Base-by-base conservation (phyloP, 2,329 filamentous ascomycete genomes). In the Cyphellophora europaea region DNA sequence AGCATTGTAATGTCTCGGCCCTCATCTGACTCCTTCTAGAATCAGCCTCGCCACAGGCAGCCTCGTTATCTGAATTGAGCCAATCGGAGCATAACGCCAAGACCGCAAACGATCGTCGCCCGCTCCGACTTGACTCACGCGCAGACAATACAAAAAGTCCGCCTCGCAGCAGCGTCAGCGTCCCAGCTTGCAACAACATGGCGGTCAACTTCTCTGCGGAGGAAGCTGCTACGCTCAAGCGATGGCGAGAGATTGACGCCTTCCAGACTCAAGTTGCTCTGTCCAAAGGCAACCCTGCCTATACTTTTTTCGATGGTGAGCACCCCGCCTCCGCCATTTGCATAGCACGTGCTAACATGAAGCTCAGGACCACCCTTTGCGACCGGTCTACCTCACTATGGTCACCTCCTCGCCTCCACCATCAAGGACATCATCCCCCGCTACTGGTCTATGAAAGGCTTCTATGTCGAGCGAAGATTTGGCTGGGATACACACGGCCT, bases 361-460 rank as follows among this genome's bases (percentile, higher is more conserved):
- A 16, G 6, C 14, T 17, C n/a, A 34, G 79, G 79, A 6, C 79
- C 79, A 30, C 78, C 79, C 3, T 83, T 83, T 53, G 77, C 48
- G 30, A 49, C 48, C 23, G 69, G 69, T 11, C 62, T 71, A 35
- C 71, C 72, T 14, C 75, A 78, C 54, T 75, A 79, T 48, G 71
- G 76, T 35, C 84, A 89, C 59, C 64, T 89, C 27, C 70, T 89
- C 44, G 81, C 86, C 25, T 91, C 84, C 13, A 93, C 86, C 36
- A 91, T 93, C 65, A 93, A 93, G 61, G 86, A 93, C 56, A 88
- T 91, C 43, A 89, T 93, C 47, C 84, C 86, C 2, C 71, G 86
- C 46, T 93, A 93, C 61, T 93, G 86, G 84, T 85, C 84, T 33
- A 91, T 91, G 85, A 88, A 88, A 56, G 86, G 86, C 15, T 83